A percentile compares a stretch with the other conserved stretches of the same genome.
Evolutionary conservation across 495 filamentous ascomycete species (phyloP).

Genomic region (Xylaria castorea): DNA sequence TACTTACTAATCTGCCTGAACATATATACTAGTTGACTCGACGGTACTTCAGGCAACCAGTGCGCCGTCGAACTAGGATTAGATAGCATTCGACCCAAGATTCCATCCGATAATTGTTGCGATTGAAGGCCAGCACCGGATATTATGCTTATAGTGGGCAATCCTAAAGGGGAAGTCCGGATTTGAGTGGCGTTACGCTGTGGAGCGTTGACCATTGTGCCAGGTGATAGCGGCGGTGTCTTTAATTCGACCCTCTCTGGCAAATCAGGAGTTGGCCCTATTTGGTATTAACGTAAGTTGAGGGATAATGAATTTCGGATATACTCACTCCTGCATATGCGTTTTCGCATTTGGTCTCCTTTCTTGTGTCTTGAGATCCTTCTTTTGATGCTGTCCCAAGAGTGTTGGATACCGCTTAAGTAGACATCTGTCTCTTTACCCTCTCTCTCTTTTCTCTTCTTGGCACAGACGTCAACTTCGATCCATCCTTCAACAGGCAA

Average conservation of each 20-base stretch:
- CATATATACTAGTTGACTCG: background rate
- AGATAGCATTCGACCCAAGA: background rate
- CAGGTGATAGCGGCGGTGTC: background rate
- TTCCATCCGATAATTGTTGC: too few species aligned
- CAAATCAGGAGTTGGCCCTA: background rate
- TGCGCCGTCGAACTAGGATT: background rate
- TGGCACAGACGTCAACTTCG: background rate
- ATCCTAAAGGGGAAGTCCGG: too few species aligned
- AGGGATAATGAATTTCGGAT: background rate
- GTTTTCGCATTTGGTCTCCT: background rate
- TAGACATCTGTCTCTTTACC: constrained; percentile 3
- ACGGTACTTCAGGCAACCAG: background rate
- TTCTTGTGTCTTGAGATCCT: constrained; percentile 5
- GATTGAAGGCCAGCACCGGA: background rate
- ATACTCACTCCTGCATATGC: background rate
- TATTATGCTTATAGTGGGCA: background rate
- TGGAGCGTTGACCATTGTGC: too few species aligned
- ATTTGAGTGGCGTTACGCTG: too few species aligned
- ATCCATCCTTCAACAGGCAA: background rate
- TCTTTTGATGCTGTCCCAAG: background rate
- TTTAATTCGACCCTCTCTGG: background rate
- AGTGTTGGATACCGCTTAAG: background rate
- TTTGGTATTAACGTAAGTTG: background rate
- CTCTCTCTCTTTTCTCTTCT: constrained; percentile 8
- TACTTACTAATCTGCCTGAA: background rate